A percentile compares a stretch with the other conserved stretches of the same genome.
Evolutionary conservation across 495 filamentous ascomycete species (phyloP).

Genomic region (Aspergillus biplanus): DNA sequence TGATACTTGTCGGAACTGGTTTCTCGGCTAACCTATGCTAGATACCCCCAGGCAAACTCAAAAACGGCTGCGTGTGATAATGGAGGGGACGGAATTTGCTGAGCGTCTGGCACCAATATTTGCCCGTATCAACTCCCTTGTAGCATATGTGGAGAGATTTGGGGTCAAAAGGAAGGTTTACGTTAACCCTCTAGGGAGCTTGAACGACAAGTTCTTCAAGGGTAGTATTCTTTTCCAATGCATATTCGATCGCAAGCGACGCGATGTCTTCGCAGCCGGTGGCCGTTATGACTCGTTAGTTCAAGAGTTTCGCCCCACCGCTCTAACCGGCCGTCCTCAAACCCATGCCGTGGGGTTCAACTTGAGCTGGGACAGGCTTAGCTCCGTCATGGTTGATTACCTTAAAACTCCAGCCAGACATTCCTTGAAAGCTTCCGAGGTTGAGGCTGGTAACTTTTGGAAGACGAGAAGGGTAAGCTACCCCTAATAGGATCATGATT

Average conservation of each 20-base stretch:
- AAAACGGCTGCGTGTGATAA: constrained; percentile 68
- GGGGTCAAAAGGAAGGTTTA: constrained; percentile 78
- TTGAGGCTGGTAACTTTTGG: constrained; percentile 57
- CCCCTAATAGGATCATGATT: background rate
- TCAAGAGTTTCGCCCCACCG: constrained; percentile 47
- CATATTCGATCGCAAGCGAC: constrained; percentile 81
- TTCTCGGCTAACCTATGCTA: constrained; percentile 34
- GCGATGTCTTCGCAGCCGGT: constrained; percentile 89
- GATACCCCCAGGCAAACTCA: constrained; percentile 76
- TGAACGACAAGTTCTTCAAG: constrained; percentile 91
- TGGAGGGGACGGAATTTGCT: constrained; percentile 69
- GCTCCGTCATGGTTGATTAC: constrained; percentile 65
- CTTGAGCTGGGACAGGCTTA: constrained; percentile 82
- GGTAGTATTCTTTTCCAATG: constrained; percentile 91
- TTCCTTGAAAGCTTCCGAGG: constrained; percentile 66
- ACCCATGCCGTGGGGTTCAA: constrained; percentile 89
- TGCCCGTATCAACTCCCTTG: constrained; percentile 75
- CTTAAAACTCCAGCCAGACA: constrained; percentile 62
- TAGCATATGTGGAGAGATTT: constrained; percentile 74
- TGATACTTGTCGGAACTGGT: constrained; percentile 10
- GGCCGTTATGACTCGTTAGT: constrained; percentile 92
- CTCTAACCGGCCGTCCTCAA: constrained; percentile 41
- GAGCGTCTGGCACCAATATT: constrained; percentile 73
- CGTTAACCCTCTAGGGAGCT: constrained; percentile 80
- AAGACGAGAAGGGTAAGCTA: constrained; percentile 62